Conservation (phyloP, 2,329 filamentous ascomycete genomes). For the Alternaria hordeiaustralica region DNA sequence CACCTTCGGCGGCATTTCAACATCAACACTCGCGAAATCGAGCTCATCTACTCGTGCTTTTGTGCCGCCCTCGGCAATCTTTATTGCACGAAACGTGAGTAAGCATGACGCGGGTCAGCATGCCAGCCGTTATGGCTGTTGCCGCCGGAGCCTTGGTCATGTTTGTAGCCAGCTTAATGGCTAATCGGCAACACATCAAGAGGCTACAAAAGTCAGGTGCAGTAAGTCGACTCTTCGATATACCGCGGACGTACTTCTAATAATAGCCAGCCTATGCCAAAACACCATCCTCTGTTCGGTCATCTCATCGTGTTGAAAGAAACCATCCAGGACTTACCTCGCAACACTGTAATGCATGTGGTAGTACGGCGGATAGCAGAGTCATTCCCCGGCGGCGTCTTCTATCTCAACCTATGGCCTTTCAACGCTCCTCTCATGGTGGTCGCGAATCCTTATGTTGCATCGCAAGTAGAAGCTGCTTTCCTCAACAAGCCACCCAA, state of each 20-base stretch:
- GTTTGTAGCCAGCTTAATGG: conserved; percentile 3
- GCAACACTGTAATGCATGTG: conserved; percentile 12
- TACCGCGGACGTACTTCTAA: background rate
- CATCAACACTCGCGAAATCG: background rate
- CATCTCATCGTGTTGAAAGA: conserved; percentile 19
- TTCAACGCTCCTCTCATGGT: conserved; percentile 17
- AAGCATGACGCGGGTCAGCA: conserved; percentile 8
- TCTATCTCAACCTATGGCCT: conserved; percentile 29
- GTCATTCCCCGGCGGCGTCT: conserved; percentile 26
- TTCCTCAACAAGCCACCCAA: conserved; percentile 13
- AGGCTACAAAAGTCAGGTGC: conserved; percentile 3
- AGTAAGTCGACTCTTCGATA: background rate
- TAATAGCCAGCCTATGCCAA: conserved; percentile 20
- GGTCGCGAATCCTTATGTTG: conserved; percentile 9
- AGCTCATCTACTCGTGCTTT: background rate
- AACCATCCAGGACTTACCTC: conserved; percentile 8
- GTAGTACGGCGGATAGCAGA: conserved; percentile 23
- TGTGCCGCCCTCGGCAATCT: background rate
- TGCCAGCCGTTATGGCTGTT: conserved; percentile 3
- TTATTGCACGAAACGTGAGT: background rate
- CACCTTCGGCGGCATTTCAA: background rate
- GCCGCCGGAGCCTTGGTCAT: conserved; percentile 3
- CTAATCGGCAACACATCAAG: conserved; percentile 7
- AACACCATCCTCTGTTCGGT: conserved; percentile 14
- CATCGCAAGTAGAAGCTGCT: conserved; percentile 14